Conservation (phyloP, 306 rosid species). For the Acmispon strigosus region DNA sequence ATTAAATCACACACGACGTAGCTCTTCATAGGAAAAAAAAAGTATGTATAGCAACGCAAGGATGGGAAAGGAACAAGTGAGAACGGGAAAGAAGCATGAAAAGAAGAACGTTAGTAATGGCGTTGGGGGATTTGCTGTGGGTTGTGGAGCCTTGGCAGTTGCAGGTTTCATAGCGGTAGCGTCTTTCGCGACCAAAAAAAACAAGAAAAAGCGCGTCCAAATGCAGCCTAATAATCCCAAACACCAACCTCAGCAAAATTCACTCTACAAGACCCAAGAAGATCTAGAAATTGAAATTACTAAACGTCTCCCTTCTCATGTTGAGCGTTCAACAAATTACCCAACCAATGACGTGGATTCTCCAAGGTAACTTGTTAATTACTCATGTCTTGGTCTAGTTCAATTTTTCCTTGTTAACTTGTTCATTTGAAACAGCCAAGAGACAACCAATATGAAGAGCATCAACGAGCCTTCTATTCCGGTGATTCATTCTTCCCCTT, state of each 20-base stretch:
- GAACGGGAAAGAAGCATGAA: slow-evolving; percentile 2
- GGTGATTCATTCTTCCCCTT: slow-evolving; percentile 15
- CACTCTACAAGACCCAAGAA: not conserved
- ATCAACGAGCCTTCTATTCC: not conserved
- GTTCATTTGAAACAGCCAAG: not conserved
- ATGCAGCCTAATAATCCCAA: not conserved
- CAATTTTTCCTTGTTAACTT: not conserved
- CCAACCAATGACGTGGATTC: not conserved
- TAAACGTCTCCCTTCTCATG: not conserved
- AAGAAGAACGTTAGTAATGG: not conserved
- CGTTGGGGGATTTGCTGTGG: slow-evolving; percentile 25
- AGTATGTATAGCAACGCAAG: not conserved
- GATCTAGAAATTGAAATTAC: slow-evolving; percentile 1
- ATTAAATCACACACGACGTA: too few species aligned
- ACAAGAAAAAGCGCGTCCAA: not conserved
- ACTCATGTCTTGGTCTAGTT: not conserved
- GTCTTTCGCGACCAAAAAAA: slow-evolving; percentile 13
- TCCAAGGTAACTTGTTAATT: slow-evolving; percentile 9
- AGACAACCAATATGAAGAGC: not conserved
- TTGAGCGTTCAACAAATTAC: not conserved
- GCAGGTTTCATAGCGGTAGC: slow-evolving; percentile 22
- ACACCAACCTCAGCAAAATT: not conserved
- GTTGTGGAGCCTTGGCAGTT: slow-evolving; percentile 35
- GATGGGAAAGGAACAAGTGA: slow-evolving; percentile 4
- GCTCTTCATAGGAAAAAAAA: too few species aligned